Conservation (phyloP, 352 stramenopile genomes). For the Pythium myriotylum region DNA sequence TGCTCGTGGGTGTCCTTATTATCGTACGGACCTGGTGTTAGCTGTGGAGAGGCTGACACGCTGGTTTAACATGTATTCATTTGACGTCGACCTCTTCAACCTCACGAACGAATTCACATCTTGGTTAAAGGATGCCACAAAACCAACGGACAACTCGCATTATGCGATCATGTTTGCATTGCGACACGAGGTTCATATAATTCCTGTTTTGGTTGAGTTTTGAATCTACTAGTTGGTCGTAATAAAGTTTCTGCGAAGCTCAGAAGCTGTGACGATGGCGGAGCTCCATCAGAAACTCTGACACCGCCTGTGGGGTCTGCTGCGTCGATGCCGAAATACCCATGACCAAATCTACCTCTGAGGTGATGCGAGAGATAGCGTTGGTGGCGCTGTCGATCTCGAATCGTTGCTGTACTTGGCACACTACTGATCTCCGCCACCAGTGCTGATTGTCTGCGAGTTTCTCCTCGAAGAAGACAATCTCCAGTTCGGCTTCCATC, state of each 20-base stretch:
- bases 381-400: slow-evolving; percentile 36
- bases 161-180: no score
- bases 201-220: no score
- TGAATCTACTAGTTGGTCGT: no score
- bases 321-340: slow-evolving; percentile 12
- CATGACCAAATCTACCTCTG: slow-evolving; percentile 45
- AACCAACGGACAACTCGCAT: no score
- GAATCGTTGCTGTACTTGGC: slow-evolving; percentile 51
- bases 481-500: not conserved
- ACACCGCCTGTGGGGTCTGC: not conserved
- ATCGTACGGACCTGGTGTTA: no score
- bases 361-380: slow-evolving; percentile 40
- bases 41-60: no score
- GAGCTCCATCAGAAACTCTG: not conserved
- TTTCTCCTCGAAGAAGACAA: slow-evolving; percentile 1
- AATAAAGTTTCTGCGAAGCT: no score
- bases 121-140: no score
- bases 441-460: not conserved
- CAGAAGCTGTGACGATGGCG: not conserved
- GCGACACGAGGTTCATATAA: no score
- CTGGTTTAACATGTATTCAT: slow-evolving; percentile 2
- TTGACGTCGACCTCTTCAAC: not conserved
- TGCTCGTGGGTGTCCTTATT: no score
- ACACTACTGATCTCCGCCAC: slow-evolving; percentile 20
- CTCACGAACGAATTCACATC: no score